These are phyloP conservation scores for Alternaria triticimaculans DNA, from an alignment of 2,329 filamentous ascomycete genomes.

Conservation along the genomic window DNA sequence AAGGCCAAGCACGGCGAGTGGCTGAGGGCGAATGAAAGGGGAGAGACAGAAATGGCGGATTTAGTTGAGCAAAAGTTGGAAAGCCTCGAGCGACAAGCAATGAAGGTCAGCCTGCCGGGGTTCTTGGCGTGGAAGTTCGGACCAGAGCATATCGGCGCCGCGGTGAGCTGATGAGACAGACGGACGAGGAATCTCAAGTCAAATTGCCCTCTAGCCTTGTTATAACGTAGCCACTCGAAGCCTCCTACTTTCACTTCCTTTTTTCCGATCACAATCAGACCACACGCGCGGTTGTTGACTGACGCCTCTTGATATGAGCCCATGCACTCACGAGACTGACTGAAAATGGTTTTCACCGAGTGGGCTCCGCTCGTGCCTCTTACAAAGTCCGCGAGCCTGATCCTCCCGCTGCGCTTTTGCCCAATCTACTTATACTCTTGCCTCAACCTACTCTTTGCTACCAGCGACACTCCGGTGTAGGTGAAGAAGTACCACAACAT, in stretches of 20 bases:
- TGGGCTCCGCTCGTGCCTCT: neutral
- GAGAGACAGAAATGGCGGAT: neutral
- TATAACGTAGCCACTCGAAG: neutral
- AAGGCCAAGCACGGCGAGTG: neutral
- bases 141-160: neutral
- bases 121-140: neutral
- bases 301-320: neutral
- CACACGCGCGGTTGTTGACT: neutral
- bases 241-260: neutral
- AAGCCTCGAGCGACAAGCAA: neutral
- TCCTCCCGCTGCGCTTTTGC: neutral
- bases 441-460: neutral
- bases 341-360: neutral
- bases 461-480: neutral
- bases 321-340: neutral
- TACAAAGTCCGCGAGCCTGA: neutral
- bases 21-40: neutral
- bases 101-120: neutral
- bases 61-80: neutral
- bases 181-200: neutral
- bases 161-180: neutral
- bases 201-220: neutral
- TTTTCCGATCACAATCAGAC: neutral
- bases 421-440: neutral
- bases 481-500: neutral